Percentiles rank a stretch among this genome's conserved stretches.
phyloP scores from a whole-genome alignment of 2,329 filamentous ascomycete species.

The Microcyclosporella mali region DNA sequence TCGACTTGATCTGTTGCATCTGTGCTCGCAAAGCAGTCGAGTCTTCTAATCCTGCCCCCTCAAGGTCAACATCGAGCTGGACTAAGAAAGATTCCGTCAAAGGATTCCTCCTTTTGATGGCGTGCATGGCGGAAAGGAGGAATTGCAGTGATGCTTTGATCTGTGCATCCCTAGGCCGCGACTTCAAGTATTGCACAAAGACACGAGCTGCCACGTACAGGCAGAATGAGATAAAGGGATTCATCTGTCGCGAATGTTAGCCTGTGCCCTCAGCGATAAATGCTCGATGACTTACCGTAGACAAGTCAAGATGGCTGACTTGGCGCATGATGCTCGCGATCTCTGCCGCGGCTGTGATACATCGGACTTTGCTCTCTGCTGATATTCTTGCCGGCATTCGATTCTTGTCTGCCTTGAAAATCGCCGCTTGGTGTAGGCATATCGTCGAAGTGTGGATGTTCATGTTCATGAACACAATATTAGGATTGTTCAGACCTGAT shows the following conservation, averaged over 20 bases:
- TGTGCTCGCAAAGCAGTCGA: slow-evolving; percentile 19
- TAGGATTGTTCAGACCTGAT: slow-evolving; percentile 66
- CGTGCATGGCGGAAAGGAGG: slow-evolving; percentile 82
- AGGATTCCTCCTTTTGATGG: slow-evolving; percentile 78
- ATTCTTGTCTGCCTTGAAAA: slow-evolving; percentile 93
- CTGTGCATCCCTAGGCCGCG: slow-evolving; percentile 75
- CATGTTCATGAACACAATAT: slow-evolving; percentile 93
- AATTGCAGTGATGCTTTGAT: slow-evolving; percentile 81
- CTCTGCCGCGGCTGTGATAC: slow-evolving; percentile 87
- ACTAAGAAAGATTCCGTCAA: slow-evolving; percentile 91
- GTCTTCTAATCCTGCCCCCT: slow-evolving; percentile 57
- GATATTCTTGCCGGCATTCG: slow-evolving; percentile 68
- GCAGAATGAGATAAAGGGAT: slow-evolving; percentile 91
- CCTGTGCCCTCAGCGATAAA: neutral
- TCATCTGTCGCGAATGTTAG: slow-evolving; percentile 58
- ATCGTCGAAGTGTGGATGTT: slow-evolving; percentile 94
- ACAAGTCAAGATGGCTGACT: slow-evolving; percentile 83
- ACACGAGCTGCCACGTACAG: slow-evolving; percentile 93
- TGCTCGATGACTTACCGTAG: slow-evolving; percentile 54
- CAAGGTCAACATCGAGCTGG: slow-evolving; percentile 86
- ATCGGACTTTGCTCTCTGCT: slow-evolving; percentile 85
- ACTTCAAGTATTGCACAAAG: slow-evolving; percentile 95
- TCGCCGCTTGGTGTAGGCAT: slow-evolving; percentile 95
- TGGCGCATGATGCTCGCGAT: slow-evolving; percentile 94
- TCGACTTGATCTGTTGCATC: slow-evolving; percentile 8